phyloP scores from a whole-genome alignment of 805 yeast species.

The Candida ortonii region DNA sequence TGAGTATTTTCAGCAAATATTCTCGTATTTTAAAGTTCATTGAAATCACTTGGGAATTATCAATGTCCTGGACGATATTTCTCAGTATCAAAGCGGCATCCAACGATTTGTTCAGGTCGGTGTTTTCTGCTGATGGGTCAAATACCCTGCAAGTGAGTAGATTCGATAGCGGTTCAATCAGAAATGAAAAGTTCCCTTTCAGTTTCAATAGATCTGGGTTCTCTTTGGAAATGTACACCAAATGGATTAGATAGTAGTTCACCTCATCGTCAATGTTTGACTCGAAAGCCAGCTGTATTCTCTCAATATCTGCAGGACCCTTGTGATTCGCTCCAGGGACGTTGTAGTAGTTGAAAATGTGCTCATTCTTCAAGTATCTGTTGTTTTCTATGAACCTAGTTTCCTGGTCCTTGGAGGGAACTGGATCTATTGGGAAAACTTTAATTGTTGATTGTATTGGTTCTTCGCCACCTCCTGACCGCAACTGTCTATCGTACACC shows the following conservation, averaged over 20 bases:
- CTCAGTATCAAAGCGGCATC: conserved; percentile 68
- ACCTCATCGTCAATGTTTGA: conserved; percentile 65
- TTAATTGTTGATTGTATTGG: conserved; percentile 7
- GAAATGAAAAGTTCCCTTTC: conserved; percentile 37
- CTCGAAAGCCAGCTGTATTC: conserved; percentile 69
- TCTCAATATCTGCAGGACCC: conserved; percentile 61
- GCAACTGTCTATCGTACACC: conserved; percentile 5
- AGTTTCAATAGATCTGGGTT: conserved; percentile 40
- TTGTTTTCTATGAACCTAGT: conserved; percentile 30
- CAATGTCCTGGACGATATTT: conserved; percentile 79
- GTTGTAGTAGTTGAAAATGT: conserved; percentile 29
- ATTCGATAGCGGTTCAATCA: conserved; percentile 35
- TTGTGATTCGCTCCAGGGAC: conserved; percentile 37
- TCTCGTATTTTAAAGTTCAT: conserved; percentile 36
- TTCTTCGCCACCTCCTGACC: conserved; percentile 7
- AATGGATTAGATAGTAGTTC: conserved; percentile 64
- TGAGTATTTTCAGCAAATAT: conserved; percentile 48
- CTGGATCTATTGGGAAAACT: conserved; percentile 33
- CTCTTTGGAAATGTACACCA: conserved; percentile 42
- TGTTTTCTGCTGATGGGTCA: conserved; percentile 17
- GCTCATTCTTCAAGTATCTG: conserved; percentile 30
- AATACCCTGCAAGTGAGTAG: conserved; percentile 21
- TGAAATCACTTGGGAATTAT: conserved; percentile 75
- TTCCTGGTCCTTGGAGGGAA: conserved; percentile 34
- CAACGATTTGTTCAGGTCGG: conserved; percentile 29